A percentile compares a stretch with the other conserved stretches of the same genome.
phyloP scores from a whole-genome alignment of 257 asterid genomes.

The Nicotiana tomentosiformis region DNA sequence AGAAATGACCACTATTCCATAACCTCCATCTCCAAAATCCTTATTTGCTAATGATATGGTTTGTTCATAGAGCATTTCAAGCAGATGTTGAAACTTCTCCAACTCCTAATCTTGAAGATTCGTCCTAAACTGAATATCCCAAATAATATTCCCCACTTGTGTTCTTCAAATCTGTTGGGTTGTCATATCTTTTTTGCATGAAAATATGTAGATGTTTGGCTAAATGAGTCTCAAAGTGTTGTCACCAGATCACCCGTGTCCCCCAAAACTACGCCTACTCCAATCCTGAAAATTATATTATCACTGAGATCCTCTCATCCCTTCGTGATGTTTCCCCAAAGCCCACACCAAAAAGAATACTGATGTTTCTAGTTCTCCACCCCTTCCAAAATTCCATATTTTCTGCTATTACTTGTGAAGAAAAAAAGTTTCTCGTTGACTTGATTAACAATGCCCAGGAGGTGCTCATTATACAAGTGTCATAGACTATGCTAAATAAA shows the following conservation, averaged over 20 bases:
- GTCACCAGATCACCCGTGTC: not conserved
- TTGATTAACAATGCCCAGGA: not conserved
- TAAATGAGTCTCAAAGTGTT: not conserved
- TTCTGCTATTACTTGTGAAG: not conserved
- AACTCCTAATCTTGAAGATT: not conserved
- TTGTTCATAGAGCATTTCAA: not conserved
- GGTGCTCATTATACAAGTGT: not conserved
- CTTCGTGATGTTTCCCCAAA: not conserved
- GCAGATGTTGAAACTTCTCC: not conserved
- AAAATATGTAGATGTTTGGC: not conserved
- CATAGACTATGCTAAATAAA: not conserved
- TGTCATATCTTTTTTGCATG: not conserved
- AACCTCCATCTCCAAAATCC: not conserved
- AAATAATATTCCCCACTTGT: not conserved
- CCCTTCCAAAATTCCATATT: not conserved
- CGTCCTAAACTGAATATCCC: not conserved
- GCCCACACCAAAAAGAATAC: not conserved
- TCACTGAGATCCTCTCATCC: not conserved
- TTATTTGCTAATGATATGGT: not conserved
- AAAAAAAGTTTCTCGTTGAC: not conserved
- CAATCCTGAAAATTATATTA: not conserved
- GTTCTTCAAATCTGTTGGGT: not conserved
- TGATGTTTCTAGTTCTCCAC: not conserved
- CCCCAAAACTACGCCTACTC: not conserved
- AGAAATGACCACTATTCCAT: not conserved